A percentile compares a stretch with the other conserved stretches of the same genome.
Conservation (phyloP, 2,329 filamentous ascomycete genomes). For the Fusarium secorum region DNA sequence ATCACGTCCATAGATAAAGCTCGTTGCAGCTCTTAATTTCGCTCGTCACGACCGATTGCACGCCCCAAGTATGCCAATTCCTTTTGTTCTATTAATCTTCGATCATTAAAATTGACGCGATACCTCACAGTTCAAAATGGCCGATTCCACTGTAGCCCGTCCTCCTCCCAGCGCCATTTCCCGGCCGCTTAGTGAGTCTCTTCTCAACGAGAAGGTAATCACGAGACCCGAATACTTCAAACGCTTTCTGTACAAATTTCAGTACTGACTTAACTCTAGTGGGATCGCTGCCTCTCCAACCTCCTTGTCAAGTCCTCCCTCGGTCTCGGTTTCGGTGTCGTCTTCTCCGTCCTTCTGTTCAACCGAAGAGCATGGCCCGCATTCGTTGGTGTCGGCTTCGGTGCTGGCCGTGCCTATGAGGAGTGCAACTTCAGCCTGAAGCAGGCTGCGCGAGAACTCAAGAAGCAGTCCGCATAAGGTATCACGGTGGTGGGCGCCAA, state of each 20-base stretch:
- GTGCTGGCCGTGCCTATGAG: constrained; percentile 95
- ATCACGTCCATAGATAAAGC: constrained; percentile 46
- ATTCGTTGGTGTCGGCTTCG: constrained; percentile 93
- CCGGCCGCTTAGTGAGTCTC: constrained; percentile 93
- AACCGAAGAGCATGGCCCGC: constrained; percentile 98
- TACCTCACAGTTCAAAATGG: constrained; percentile 54
- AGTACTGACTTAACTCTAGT: constrained; percentile 63
- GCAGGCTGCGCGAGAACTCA: constrained; percentile 66
- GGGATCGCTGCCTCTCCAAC: constrained; percentile 98
- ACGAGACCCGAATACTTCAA: background rate
- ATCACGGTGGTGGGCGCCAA: background rate
- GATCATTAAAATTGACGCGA: constrained; percentile 34
- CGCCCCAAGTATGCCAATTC: constrained; percentile 39
- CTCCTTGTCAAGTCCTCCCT: constrained; percentile 96
- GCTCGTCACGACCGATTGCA: constrained; percentile 35
- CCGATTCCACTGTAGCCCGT: constrained; percentile 57
- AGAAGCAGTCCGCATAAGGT: constrained; percentile 56
- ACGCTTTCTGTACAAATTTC: background rate
- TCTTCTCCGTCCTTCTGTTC: constrained; percentile 98
- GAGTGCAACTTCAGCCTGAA: constrained; percentile 89
- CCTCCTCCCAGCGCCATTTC: constrained; percentile 70
- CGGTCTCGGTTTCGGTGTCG: constrained; percentile 94
- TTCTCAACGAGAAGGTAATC: constrained; percentile 97
- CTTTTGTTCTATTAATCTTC: background rate
- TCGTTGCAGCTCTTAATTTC: constrained; percentile 42